phyloP scores from a whole-genome alignment of 805 yeast genomes.

The Cyberlindnera xylosilytica region DNA sequence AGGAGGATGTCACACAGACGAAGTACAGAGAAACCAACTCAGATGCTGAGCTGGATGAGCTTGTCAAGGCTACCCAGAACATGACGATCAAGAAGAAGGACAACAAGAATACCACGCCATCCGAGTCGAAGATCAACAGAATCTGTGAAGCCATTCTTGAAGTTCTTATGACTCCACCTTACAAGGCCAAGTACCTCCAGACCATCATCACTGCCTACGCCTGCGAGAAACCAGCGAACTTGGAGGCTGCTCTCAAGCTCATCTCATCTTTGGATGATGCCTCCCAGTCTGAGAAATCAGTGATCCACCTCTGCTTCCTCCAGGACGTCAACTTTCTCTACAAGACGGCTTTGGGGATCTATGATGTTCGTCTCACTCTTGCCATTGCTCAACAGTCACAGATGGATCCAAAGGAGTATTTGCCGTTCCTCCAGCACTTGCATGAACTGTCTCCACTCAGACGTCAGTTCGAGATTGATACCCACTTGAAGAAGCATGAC shows the following conservation, averaged over 20 bases:
- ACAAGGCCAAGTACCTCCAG: slow-evolving; percentile 60
- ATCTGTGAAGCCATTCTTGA: slow-evolving; percentile 70
- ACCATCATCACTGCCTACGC: slow-evolving; percentile 88
- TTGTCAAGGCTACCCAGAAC: slow-evolving; percentile 28
- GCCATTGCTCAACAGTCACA: slow-evolving; percentile 93
- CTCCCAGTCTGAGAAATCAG: slow-evolving; percentile 52
- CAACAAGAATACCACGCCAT: slow-evolving; percentile 32
- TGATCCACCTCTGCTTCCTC: slow-evolving; percentile 84
- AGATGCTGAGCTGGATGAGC: slow-evolving; percentile 30
- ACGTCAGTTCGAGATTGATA: slow-evolving; percentile 75
- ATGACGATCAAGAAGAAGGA: slow-evolving; percentile 31
- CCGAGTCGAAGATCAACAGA: slow-evolving; percentile 62
- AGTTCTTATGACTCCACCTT: slow-evolving; percentile 49
- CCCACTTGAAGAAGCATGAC: slow-evolving; percentile 60
- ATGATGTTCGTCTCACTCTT: slow-evolving; percentile 77
- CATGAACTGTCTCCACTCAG: slow-evolving; percentile 66
- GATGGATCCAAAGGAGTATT: slow-evolving; percentile 94
- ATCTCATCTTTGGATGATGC: slow-evolving; percentile 51
- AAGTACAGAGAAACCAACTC: slow-evolving; percentile 73
- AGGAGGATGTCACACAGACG: slow-evolving; percentile 79
- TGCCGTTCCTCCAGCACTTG: slow-evolving; percentile 84
- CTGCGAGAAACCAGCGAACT: slow-evolving; percentile 84
- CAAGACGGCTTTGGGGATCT: slow-evolving; percentile 73
- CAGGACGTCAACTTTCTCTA: slow-evolving; percentile 86
- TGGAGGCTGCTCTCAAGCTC: slow-evolving; percentile 66